A percentile compares a stretch with the other conserved stretches of the same genome.
Evolutionary conservation across 768 basidiomycete genomes (phyloP).

Genomic region (Serendipita sp.): DNA sequence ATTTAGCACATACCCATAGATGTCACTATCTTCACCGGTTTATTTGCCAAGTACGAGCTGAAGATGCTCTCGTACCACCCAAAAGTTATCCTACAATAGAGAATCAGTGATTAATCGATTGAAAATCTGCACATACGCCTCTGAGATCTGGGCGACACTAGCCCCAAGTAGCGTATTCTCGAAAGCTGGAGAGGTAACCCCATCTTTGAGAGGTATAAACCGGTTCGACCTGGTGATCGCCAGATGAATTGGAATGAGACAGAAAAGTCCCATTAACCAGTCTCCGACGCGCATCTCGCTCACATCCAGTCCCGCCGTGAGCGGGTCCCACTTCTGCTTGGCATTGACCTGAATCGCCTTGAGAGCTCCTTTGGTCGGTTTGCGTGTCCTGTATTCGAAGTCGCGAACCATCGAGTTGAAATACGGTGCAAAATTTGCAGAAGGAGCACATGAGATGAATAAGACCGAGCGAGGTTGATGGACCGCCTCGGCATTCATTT

Average conservation of each 20-base stretch:
- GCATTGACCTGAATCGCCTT: neutral
- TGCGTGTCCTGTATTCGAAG: neutral
- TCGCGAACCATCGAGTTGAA: neutral
- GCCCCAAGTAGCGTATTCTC: constrained; percentile 44
- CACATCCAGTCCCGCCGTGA: neutral
- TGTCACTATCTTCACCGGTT: constrained; percentile 50
- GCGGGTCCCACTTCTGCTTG: neutral
- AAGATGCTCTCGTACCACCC: constrained; percentile 55
- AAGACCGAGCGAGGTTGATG: neutral
- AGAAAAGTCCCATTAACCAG: constrained; percentile 46
- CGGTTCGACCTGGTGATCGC: constrained; percentile 44
- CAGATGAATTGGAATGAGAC: constrained; percentile 49
- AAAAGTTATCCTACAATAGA: constrained; percentile 25
- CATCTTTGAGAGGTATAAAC: constrained; percentile 46
- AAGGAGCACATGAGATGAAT: neutral
- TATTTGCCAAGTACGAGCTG: constrained; percentile 39
- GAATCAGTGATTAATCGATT: neutral
- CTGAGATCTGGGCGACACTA: constrained; percentile 40
- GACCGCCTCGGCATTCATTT: neutral
- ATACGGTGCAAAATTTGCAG: neutral
- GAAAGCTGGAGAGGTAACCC: constrained; percentile 32
- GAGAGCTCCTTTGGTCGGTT: neutral
- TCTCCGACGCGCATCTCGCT: constrained; percentile 33
- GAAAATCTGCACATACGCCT: constrained; percentile 17
- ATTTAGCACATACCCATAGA: constrained; percentile 35